phyloP scores from a whole-genome alignment of 2,329 filamentous ascomycete species.

The Dothistroma septosporum region DNA sequence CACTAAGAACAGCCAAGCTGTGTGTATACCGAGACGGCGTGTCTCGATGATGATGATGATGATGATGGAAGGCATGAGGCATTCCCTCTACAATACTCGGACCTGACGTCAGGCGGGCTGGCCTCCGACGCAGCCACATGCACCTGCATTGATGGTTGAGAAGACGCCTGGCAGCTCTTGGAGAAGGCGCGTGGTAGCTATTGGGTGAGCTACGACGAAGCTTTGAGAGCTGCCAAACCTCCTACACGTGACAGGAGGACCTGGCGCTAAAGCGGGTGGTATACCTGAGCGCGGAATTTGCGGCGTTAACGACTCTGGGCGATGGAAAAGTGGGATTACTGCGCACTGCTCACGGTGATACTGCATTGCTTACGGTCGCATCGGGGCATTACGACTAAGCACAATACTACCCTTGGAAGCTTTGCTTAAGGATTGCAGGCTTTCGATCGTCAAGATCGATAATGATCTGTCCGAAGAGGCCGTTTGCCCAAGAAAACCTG shows the following conservation, averaged over 20 bases:
- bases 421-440: conserved; percentile 34
- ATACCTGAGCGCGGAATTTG: neutral
- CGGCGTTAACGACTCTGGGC: neutral
- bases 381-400: conserved; percentile 32
- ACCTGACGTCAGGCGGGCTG: neutral
- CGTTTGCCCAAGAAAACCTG: conserved; percentile 49
- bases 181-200: neutral
- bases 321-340: neutral
- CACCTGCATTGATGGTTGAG: neutral
- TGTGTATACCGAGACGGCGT: neutral
- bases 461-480: conserved; percentile 23
- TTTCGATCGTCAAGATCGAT: conserved; percentile 22
- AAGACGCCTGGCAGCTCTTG: neutral
- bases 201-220: neutral
- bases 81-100: neutral
- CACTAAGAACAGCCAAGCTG: neutral
- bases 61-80: neutral
- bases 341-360: neutral
- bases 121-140: neutral
- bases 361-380: neutral
- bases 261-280: neutral
- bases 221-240: neutral
- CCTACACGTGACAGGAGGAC: neutral
- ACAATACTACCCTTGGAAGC: conserved; percentile 40
- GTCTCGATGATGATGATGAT: neutral